Evolutionary conservation across 495 filamentous ascomycete genomes (phyloP), one percentile per base, ranked within the genome.

Genomic region (Corynascus novoguineensis): DNA sequence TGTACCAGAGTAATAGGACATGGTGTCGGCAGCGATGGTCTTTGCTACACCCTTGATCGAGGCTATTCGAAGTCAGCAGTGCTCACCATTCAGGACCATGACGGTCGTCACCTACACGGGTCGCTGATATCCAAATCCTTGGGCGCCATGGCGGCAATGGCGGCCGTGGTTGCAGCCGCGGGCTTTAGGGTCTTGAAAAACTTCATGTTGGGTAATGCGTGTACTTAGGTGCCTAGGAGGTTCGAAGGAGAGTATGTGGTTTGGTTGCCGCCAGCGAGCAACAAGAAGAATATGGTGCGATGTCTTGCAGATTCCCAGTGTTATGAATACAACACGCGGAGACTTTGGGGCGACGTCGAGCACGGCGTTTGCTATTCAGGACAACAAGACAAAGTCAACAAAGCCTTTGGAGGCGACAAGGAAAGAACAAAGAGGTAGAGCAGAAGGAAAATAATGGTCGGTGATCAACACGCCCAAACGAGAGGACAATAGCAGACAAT

Each of bases 1-100:
- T 60, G 82, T 83, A 34, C 87, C 87, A 0, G 80, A 80, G 66
- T 91, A 91, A 63, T 81, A 86, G 1, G 70, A 72, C 78, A 84
- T 83, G 59, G 81, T 71, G 5, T 70, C 76, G 44, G 68, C 71
- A 6, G 81, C 79, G 25, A 82, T 63, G 5, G 75, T 75, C 40
- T 72, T 69, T 31, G 79, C 66, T 7, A 78, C 78, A 50, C 67
- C 71, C 41, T 68, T 70, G 54, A 84, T 72, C 0, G 81, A 84
- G 15, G 61, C 76, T 80, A 59, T 19, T 24, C n/a, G 7, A 12
- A 34, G 35, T 56, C 27, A 56, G 53, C 3, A 21, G n/a, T 28
- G 24, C 2, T 22, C n/a, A 4, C 7, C 4, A 32, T 5, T 21
- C 1, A 48, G n/a, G 47, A 29, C 2, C 0, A 7, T 58, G 19